Evolutionary conservation across 257 asterid genomes (phyloP), one percentile per base, ranked within the genome.

Genomic region (Lithospermum erythrorhizon): DNA sequence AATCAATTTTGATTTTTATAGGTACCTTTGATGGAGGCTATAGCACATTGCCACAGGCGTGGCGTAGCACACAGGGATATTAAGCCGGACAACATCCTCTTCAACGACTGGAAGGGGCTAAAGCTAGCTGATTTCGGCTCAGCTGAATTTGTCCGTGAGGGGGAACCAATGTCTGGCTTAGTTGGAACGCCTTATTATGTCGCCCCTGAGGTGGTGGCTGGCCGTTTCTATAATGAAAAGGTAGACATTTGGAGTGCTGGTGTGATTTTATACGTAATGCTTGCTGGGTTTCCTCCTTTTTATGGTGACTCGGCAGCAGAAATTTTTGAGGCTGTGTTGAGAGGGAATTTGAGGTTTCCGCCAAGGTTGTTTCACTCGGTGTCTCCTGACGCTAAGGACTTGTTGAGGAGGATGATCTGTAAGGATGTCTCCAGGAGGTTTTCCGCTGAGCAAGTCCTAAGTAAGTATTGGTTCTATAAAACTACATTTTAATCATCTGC

Each of bases 101-200:
- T 79, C 83, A 77, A 72, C 71, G 53, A 68, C 63, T 65, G 58
- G 22, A 67, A 70, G 49, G 87, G 77, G 67, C 82, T 85, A 14
- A 88, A 85, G 56, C 84, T 88, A 25, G 93, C 88, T 0, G 96
- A 88, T 52, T 88, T 88, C 53, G 96, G 96, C 11, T 81, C 95
- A 1, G 88, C 96, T 0, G 88, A 83, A 78, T 70, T 58, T 48
- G 72, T 81, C 75, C 67, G 49, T 22, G 81, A 69, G 5, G 78
- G 82, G 17, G 69, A 58, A 22, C 72, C 55, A 32, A 65, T 75
- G 58, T 68, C 69, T 21, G 81, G 72, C n/a, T 61, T 75, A 18
- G 81, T 75, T 20, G 81, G 81, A 24, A 75, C 81, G 13, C 81
- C 81, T 11, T 75, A 68, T 52, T 75, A 75, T 23, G 76, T 75